phyloP scores from a whole-genome alignment of 371 early-diverging fungal genomes.

The Encephalitozoon intestinalis region DNA sequence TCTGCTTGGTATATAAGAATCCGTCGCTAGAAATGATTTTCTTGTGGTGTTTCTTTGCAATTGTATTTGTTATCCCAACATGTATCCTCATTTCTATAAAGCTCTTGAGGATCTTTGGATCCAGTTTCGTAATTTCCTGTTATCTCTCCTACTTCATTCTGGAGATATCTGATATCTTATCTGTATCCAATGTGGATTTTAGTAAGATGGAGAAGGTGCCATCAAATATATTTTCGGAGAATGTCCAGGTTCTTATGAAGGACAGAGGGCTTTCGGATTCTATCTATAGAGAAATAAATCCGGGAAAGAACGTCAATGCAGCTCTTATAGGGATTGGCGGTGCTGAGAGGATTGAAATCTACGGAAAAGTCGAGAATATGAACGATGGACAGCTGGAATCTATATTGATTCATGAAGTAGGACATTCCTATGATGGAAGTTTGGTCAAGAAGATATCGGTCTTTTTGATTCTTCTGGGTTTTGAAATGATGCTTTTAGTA shows the following conservation, averaged over 20 bases:
- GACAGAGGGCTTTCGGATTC: constrained; percentile 40
- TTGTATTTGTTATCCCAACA: not conserved
- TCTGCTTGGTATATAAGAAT: not conserved
- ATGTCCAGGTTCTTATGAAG: constrained; percentile 41
- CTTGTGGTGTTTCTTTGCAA: not conserved
- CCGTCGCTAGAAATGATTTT: not conserved
- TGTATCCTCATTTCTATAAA: not conserved
- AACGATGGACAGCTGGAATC: constrained; percentile 48
- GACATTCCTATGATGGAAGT: constrained; percentile 59
- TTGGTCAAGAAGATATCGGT: constrained; percentile 56
- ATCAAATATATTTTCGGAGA: constrained; percentile 34
- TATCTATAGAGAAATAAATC: constrained; percentile 48
- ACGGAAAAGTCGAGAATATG: constrained; percentile 54
- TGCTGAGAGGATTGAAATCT: constrained; percentile 55
- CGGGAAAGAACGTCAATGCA: constrained; percentile 50
- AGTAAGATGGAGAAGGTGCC: constrained; percentile 38
- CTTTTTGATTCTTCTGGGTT: constrained; percentile 34
- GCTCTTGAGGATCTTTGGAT: constrained; percentile 39
- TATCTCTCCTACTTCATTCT: constrained; percentile 48
- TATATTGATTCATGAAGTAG: constrained; percentile 61
- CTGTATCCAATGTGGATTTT: constrained; percentile 38
- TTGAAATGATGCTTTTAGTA: constrained; percentile 48
- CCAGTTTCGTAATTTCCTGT: constrained; percentile 48
- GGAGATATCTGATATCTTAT: constrained; percentile 41
- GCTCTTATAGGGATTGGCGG: constrained; percentile 57